Base-by-base conservation (phyloP, 257 asterid genomes). In the Nicotiana paniculata region DNA sequence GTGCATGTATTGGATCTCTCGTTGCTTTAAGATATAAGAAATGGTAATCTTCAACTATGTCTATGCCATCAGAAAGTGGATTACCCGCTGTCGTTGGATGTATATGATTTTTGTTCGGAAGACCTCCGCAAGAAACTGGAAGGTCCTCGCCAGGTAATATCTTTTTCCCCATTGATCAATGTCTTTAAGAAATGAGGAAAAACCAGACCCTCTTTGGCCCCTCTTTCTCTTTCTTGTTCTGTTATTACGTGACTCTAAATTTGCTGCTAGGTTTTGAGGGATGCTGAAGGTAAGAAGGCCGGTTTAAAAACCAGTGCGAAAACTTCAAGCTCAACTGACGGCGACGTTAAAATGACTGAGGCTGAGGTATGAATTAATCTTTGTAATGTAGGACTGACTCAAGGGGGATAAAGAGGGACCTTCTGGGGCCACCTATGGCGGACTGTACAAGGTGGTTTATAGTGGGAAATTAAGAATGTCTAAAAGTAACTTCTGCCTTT, bases 71-170 rank as follows among this genome's bases (percentile, higher is more conserved):
- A 96, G 99, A 96, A 94, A 93, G 99, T 96, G 86, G 97, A 92
- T 89, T 96, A 94, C 82, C 99, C 99, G n/a, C 87, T 96, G 91
- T 93, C 83, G 90, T 87, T 96, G 80, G 99, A 96, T 87, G 97
- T 94, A 81, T 92, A 86, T 85, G 99, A 94, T 90, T 84, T 96
- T 63, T 96, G 98, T 85, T 96, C 99, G 6, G 99, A 96, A 82
- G 97, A 92, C 82, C 96, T 96, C 53, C 88, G 87, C 74, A 94
- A 96, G 89, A 93, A 85, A 88, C 85, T 94, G 87, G 98, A 94
- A 84, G 93, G 86, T 85, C 98, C 99, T 85, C 95, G 99, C 70
- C 85, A 82, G 92, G 99, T 96, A 91, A 86, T 79, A 55, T 63
- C 83, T 39, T 75, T 84, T 85, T 8, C 51, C 69, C 86, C 53